phyloP scores from a whole-genome alignment of 106 monocot genomes.

The Ottelia alismoides region DNA sequence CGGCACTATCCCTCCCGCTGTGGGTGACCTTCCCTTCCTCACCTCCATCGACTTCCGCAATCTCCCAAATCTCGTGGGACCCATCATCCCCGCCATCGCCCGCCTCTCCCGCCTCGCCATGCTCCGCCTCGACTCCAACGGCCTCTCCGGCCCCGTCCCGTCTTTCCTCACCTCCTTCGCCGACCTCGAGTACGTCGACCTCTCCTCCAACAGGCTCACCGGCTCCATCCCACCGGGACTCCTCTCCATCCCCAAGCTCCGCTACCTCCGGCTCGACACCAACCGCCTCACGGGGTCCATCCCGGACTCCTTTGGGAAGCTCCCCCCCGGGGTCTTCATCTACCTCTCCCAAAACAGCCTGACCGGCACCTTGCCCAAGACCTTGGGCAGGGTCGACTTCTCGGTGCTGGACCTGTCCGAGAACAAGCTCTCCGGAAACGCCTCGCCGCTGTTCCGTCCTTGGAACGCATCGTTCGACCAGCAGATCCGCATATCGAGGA shows the following conservation, averaged over 20 bases:
- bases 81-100: not conserved
- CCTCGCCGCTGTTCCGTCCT: not conserved
- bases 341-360: no score
- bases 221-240: no score
- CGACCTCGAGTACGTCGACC: constrained; percentile 8
- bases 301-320: not conserved
- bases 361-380: no score
- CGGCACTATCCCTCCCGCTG: not conserved
- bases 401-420: no score
- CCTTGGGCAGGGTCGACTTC: no score
- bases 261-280: no score
- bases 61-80: not conserved
- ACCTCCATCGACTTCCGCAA: not conserved
- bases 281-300: constrained; percentile 5
- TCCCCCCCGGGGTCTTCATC: not conserved
- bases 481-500: no score
- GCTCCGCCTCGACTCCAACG: constrained; percentile 11
- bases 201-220: no score
- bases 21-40: constrained; percentile 4
- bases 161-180: constrained; percentile 6
- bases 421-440: constrained; percentile 3
- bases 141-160: constrained; percentile 23
- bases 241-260: no score
- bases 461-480: no score
- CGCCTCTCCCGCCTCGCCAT: constrained; percentile 10